A percentile compares a stretch with the other conserved stretches of the same genome.
Evolutionary conservation across 106 monocot species (phyloP).

Genomic region (Alisma plantagoaquatica): DNA sequence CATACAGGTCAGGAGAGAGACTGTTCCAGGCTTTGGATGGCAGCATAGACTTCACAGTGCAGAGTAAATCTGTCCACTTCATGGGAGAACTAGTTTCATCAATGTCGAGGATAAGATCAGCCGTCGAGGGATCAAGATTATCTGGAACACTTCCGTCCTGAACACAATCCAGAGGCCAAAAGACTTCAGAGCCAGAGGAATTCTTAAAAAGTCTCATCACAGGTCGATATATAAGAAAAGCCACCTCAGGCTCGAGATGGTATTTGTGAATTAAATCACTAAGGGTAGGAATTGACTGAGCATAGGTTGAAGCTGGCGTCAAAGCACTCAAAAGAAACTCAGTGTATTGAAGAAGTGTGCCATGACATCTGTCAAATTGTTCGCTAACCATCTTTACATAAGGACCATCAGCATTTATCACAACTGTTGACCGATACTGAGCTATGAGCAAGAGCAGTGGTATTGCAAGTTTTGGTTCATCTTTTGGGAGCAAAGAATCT

Average conservation of each 20-base stretch:
- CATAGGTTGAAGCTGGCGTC: slow-evolving; percentile 52
- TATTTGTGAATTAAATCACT: slow-evolving; percentile 81
- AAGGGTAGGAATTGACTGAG: slow-evolving; percentile 67
- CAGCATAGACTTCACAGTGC: slow-evolving; percentile 45
- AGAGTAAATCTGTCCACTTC: slow-evolving; percentile 87
- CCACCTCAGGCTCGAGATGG: slow-evolving; percentile 96
- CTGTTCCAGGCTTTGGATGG: slow-evolving; percentile 85
- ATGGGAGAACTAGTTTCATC: too few relatives aligned
- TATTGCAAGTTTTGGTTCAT: slow-evolving; percentile 88
- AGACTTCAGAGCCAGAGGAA: slow-evolving; percentile 33
- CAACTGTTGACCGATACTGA: slow-evolving; percentile 89
- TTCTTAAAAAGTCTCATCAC: slow-evolving; percentile 90
- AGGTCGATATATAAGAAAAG: slow-evolving; percentile 82
- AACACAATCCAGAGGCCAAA: slow-evolving; percentile 65
- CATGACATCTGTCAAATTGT: slow-evolving; percentile 99
- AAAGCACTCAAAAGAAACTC: slow-evolving; percentile 86
- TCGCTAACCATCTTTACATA: slow-evolving; percentile 97
- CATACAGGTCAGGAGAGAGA: slow-evolving; percentile 91
- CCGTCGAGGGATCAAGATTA: slow-evolving; percentile 19
- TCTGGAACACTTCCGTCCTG: slow-evolving; percentile 14
- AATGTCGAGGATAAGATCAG: slow-evolving; percentile 44
- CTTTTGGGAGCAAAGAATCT: slow-evolving; percentile 88
- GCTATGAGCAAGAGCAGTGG: slow-evolving; percentile 86
- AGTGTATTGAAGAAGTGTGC: slow-evolving; percentile 86
- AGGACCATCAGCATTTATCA: slow-evolving; percentile 73